Base-by-base conservation (phyloP, 371 early-diverging fungal species). In the Zopfochytrium polystomum region DNA sequence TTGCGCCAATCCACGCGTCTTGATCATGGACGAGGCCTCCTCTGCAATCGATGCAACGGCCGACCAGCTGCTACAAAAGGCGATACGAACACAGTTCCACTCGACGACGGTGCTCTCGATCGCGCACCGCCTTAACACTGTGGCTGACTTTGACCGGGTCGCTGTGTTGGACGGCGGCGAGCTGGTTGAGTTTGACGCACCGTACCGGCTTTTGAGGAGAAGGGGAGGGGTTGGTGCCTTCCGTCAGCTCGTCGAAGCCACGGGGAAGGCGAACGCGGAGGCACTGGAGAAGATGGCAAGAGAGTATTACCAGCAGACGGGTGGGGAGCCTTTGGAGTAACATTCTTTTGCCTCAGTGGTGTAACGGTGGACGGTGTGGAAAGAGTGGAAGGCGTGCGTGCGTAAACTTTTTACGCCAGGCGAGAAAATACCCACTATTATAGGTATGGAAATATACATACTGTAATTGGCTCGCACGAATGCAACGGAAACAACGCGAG, bases 51-150 rank as follows among this genome's bases (percentile, higher is more conserved):
- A 58, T 43, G 53, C 44, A 6, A 45, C 35, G 23, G 33, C 53
- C 11, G 61, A 60, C 27, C 73, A 72, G 59, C 34, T 52, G 23
- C 33, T 65, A 26, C 73, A 82, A 55, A 48, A 55, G n/a, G 44
- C 27, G 35, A 58, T 59, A 22, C 2, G 13, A 42, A 59, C 59
- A n/a, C 32, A 59, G 25, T 82, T 82, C 50, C 58, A 57, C 9
- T 44, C 64, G 13, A 27, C 75, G 34, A 89, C 90, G 1, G 83
- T 93, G 1, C 55, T 93, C 6, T 84, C 85, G 22, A 87, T 93
- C 66, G 90, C 92, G 2, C 63, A 67, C 45, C 63, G 73, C 9
- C 34, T 66, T 18, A 60, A 51, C 32, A 55, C 66, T 2, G 55
- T 66, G 20, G 61, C 66, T 3, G 51, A 33, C 5, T 66, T 66